These are phyloP conservation scores for Warburgia ugandensis DNA, from an alignment of 164 flowering plant genomes.

Conservation along the genomic window DNA sequence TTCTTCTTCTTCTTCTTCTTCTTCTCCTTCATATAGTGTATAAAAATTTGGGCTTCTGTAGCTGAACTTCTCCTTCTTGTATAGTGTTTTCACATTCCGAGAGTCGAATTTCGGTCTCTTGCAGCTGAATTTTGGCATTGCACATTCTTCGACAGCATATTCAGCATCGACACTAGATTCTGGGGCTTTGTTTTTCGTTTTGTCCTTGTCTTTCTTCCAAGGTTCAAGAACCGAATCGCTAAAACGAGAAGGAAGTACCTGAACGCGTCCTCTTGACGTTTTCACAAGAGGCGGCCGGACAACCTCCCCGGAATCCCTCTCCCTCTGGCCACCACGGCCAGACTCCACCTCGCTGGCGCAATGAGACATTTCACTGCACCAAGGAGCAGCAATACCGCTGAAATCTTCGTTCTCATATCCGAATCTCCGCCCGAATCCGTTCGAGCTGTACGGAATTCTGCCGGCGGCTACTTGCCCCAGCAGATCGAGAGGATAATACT, in stretches of 20 bases:
- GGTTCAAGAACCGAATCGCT: constrained; percentile 40
- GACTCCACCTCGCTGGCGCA: constrained; percentile 25
- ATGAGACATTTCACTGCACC: constrained; percentile 24
- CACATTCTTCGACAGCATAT: constrained; percentile 5
- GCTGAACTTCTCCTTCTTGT: constrained; percentile 19
- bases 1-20: constrained; percentile 7
- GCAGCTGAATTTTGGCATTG: constrained; percentile 24
- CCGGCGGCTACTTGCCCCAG: constrained; percentile 56
- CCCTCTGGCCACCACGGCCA: too few species aligned
- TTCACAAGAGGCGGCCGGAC: constrained; percentile 30
- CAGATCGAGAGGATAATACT: constrained; percentile 41
- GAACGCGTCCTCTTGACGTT: constrained; percentile 47
- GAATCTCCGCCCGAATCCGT: constrained; percentile 14
- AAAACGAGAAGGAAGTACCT: constrained; percentile 49
- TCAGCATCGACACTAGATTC: constrained; percentile 27
- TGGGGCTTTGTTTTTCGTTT: constrained; percentile 14
- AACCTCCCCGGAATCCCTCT: constrained; percentile 9
- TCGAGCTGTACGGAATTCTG: constrained; percentile 30
- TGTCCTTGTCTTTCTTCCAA: constrained; percentile 31
- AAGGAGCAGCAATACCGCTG: constrained; percentile 7
- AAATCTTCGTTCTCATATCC: constrained; percentile 8
- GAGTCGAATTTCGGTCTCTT: constrained; percentile 19
- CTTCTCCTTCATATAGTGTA: constrained; percentile 31
- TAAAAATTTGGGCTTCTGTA: constrained; percentile 10
- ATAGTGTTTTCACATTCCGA: too few species aligned